These are phyloP conservation scores for Carnegiea gigantea DNA, from an alignment of 179 eudicot genomes.

Conservation along the genomic window DNA sequence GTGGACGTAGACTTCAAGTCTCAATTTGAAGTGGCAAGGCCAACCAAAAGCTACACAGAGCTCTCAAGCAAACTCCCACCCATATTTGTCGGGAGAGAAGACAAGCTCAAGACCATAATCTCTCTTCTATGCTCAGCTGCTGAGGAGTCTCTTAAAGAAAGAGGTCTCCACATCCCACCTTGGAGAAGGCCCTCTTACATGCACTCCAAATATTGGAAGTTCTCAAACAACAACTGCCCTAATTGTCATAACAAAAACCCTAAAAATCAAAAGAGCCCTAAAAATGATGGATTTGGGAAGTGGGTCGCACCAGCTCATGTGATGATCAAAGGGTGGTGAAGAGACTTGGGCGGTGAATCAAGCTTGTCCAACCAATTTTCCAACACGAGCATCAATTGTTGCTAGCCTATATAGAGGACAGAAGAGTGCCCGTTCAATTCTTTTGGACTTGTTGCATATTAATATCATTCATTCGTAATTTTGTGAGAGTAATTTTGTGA, in stretches of 20 bases:
- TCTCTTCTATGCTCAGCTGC: conserved; percentile 40
- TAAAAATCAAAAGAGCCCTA: background rate
- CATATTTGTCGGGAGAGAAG: conserved; percentile 43
- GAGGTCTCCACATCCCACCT: conserved; percentile 56
- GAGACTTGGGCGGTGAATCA: conserved; percentile 21
- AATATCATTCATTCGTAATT: background rate
- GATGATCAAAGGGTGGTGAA: conserved; percentile 22
- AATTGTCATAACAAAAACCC: background rate
- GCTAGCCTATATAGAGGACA: conserved; percentile 9
- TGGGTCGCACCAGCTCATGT: conserved; percentile 23
- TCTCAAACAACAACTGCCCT: conserved; percentile 2
- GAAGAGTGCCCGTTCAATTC: background rate
- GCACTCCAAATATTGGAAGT: conserved; percentile 47
- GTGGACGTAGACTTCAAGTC: conserved; percentile 60
- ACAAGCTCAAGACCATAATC: conserved; percentile 37
- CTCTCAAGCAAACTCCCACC: conserved; percentile 35
- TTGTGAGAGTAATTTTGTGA: background rate
- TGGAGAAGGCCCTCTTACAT: conserved; percentile 52
- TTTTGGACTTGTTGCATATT: background rate
- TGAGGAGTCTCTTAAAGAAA: conserved; percentile 38
- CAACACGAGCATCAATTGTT: conserved; percentile 31
- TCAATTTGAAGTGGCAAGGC: conserved; percentile 61
- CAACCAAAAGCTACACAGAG: conserved; percentile 38
- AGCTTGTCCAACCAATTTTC: conserved; percentile 31
- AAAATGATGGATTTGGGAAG: conserved; percentile 13